Base-by-base conservation (phyloP, 1,284 basidiomycete genomes). In the Moniliophthora roreri region DNA sequence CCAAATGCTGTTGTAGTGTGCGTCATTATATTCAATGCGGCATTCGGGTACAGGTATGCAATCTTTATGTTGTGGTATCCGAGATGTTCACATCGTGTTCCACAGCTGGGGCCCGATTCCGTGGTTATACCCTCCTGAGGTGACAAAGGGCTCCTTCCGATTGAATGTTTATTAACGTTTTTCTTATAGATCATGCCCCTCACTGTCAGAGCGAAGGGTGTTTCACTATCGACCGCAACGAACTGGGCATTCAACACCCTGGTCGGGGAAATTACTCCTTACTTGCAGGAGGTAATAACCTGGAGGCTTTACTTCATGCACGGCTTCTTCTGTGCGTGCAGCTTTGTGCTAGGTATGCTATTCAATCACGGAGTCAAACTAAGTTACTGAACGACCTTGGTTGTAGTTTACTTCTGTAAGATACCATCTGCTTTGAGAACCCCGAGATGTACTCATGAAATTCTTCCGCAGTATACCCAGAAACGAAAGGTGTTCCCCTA, bases 221-320 rank as follows among this genome's bases (percentile, higher is more conserved):
- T 97, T 11, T 95, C 92, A 4, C 64, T 97, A 21, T 96, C 93
- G 0, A 97, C 95, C 1, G 93, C 93, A 11, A 72, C 68, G 13
- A 74, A 73, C 54, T 78, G 91, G 92, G 81, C 86, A 11, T 94
- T 94, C 74, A 94, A 94, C 68, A 94, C 86, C 69, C 67, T 93
- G 60, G 93, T 98, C 32, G 95, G 95, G 24, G 91, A 93, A 68
- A 78, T 86, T 38, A 98, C 95, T 0, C 95, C 95, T 1, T 79
- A 89, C 46, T 75, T 98, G 46, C 94, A 97, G 72, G 92, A 95
- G 59, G 72, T 82, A 35, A 98, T 99, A 60, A 81, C 82, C 24
- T 99, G 96, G 95, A 81, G 91, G 48, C 73, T 98, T 48, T 98
- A 98, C 71, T 91, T 93, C 0, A 95, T 99, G 91, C 94, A 97